A percentile compares a stretch with the other conserved stretches of the same genome.
These are phyloP conservation scores for Amanita rimosa DNA, from an alignment of 768 basidiomycete species.

Conservation along the genomic window DNA sequence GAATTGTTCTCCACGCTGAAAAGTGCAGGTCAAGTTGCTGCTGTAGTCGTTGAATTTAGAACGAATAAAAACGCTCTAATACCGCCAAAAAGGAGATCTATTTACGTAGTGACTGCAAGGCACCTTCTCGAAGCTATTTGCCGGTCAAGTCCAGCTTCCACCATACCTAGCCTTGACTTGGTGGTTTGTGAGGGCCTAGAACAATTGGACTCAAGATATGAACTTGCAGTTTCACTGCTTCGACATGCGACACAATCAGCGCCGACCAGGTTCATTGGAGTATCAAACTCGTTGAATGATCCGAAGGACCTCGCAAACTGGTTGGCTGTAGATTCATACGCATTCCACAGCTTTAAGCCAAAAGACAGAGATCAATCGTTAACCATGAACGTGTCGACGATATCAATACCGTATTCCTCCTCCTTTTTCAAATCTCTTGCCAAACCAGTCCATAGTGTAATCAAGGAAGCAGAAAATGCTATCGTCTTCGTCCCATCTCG, in stretches of 20 bases:
- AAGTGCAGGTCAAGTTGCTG: slow-evolving; percentile 21
- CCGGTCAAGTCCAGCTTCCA: slow-evolving; percentile 14
- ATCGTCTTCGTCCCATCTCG: slow-evolving; percentile 88
- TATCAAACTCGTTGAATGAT: slow-evolving; percentile 73
- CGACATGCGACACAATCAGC: slow-evolving; percentile 50
- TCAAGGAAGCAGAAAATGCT: slow-evolving; percentile 42
- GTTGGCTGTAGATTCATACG: slow-evolving; percentile 58
- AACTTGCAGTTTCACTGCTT: slow-evolving; percentile 68
- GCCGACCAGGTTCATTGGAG: slow-evolving; percentile 64
- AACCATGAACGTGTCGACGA: slow-evolving; percentile 55
- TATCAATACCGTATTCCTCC: slow-evolving; percentile 78
- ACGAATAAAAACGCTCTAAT: slow-evolving; percentile 26
- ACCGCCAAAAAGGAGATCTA: slow-evolving; percentile 26
- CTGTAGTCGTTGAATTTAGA: slow-evolving; percentile 25
- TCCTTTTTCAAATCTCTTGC: slow-evolving; percentile 87
- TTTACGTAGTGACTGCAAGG: slow-evolving; percentile 48
- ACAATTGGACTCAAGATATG: slow-evolving; percentile 70
- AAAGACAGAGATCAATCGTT: slow-evolving; percentile 77
- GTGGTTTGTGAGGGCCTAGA: slow-evolving; percentile 83
- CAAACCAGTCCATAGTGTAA: slow-evolving; percentile 77
- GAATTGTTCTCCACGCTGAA: slow-evolving; percentile 48
- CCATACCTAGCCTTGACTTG: slow-evolving; percentile 39
- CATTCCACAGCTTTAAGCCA: slow-evolving; percentile 70
- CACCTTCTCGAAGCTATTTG: slow-evolving; percentile 36
- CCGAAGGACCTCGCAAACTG: slow-evolving; percentile 72